Base-by-base conservation (phyloP, 495 filamentous ascomycete species). In the Stereocaulon alpinum region DNA sequence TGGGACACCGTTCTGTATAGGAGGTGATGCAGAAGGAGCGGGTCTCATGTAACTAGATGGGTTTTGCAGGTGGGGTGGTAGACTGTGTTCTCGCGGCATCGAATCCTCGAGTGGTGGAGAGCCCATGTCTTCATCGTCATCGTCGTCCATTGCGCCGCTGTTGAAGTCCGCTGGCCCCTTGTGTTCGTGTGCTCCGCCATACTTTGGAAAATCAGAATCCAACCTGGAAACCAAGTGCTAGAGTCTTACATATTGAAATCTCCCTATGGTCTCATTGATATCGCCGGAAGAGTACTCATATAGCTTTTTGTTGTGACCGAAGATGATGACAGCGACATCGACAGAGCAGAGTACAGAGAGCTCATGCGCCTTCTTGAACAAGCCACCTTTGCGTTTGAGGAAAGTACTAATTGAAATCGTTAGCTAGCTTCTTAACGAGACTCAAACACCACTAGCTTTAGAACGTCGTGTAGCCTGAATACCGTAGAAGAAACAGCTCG, bases 301-400 rank as follows among this genome's bases (percentile, higher is more conserved):
- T 34, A 98, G 79, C 73, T 96, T 96, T 77, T 96, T 97, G 73
- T 97, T 97, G 71, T 86, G 88, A 64, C 91, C 91, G 69, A 96
- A 97, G 64, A 98, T 96, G 65, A 98, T 91, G 60, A 98, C 93
- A 29, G 94, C 93, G 64, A 98, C 92, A 73, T 98, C 94, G 66
- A 98, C 93, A 48, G 89, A 95, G 71, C 93, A 98, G 61, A 98
- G 84, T 44, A 97, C 93, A 61, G 92, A 95, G 27, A 98, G 81
- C 79, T 98, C 93, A 75, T 98, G 89, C 57, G 93, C 93, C 80
- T 98, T 98, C 82, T 98, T 98, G 81, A 98, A 97, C 27, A 98
- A 79, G 66, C 93, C 93, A 64, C 92, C 93, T 75, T 98, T 98
- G 73, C 93, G 87, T 77, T 98, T 98, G 56, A 98, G 77, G 71